Percentiles rank a stretch among this genome's conserved stretches.
Conservation (phyloP, 768 basidiomycete genomes). For the Termitomyces sp. region DNA sequence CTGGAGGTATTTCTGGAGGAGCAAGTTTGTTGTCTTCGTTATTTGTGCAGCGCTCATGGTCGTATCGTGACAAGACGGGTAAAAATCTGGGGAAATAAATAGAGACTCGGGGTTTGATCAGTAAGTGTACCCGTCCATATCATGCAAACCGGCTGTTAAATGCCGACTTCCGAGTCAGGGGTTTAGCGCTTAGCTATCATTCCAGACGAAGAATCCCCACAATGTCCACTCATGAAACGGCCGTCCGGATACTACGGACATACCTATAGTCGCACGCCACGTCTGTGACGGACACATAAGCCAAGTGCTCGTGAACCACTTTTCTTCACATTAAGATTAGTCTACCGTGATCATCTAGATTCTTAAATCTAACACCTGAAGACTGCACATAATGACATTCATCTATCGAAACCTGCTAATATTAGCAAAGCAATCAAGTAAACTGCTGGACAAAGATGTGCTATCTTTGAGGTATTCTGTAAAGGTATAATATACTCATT, state of each 20-base stretch:
- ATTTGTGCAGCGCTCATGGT: conserved; percentile 33
- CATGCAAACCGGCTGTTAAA: neutral
- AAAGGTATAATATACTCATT: conserved; percentile 16
- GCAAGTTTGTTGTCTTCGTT: conserved; percentile 29
- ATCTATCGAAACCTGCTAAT: neutral
- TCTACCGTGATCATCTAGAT: neutral
- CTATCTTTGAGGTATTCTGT: conserved; percentile 2
- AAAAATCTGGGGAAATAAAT: neutral
- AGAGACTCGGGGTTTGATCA: conserved; percentile 1
- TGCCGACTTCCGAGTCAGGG: conserved; percentile 10
- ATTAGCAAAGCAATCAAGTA: neutral
- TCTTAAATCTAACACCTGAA: neutral
- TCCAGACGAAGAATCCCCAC: neutral
- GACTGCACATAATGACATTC: neutral
- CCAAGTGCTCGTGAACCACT: too few relatives aligned
- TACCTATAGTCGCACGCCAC: neutral
- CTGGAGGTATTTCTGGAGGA: conserved; percentile 65
- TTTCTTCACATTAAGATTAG: too few relatives aligned
- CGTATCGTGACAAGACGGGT: conserved; percentile 7
- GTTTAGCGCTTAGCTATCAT: neutral
- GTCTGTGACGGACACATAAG: neutral
- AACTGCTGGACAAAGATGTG: neutral
- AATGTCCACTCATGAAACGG: neutral
- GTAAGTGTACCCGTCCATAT: conserved; percentile 2
- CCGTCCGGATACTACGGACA: neutral